phyloP scores from a whole-genome alignment of 2,329 filamentous ascomycete genomes.

The Raffaelea albimanens region DNA sequence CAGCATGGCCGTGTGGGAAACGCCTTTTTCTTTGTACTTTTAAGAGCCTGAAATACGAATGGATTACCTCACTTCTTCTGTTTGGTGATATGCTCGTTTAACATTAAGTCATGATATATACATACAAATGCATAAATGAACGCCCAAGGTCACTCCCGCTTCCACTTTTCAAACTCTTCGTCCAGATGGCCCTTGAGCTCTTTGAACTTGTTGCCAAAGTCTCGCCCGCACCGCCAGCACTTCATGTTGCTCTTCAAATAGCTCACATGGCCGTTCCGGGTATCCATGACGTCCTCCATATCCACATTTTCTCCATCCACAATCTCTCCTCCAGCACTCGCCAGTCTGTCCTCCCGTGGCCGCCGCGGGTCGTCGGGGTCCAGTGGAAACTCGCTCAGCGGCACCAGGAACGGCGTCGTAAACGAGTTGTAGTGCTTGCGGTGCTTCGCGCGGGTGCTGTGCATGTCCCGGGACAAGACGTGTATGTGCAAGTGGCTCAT shows the following conservation, averaged over 20 bases:
- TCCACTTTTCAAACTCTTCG: slow-evolving; percentile 45
- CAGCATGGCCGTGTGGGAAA: too few species aligned
- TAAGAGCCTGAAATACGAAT: too few species aligned
- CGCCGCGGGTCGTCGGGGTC: slow-evolving; percentile 53
- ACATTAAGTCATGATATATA: too few species aligned
- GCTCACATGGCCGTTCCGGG: not conserved
- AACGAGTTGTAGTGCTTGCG: slow-evolving; percentile 92
- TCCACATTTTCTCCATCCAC: not conserved
- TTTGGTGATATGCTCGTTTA: too few species aligned
- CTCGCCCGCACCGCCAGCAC: slow-evolving; percentile 76
- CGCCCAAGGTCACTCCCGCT: slow-evolving; percentile 31
- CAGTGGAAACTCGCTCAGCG: slow-evolving; percentile 71
- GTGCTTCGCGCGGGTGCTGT: slow-evolving; percentile 62
- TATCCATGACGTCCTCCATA: not conserved
- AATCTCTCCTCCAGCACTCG: not conserved
- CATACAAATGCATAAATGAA: too few species aligned
- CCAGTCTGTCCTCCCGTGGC: slow-evolving; percentile 34
- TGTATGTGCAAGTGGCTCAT: slow-evolving; percentile 94
- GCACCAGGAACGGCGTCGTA: slow-evolving; percentile 73
- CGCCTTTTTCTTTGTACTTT: too few species aligned
- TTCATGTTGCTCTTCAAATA: slow-evolving; percentile 41
- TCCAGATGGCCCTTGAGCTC: slow-evolving; percentile 63
- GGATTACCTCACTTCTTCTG: too few species aligned
- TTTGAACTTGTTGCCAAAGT: slow-evolving; percentile 67
- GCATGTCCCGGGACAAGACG: slow-evolving; percentile 71